These are phyloP conservation scores for Grosmannia clavigera DNA, from an alignment of 2,329 filamentous ascomycete genomes.

Conservation along the genomic window DNA sequence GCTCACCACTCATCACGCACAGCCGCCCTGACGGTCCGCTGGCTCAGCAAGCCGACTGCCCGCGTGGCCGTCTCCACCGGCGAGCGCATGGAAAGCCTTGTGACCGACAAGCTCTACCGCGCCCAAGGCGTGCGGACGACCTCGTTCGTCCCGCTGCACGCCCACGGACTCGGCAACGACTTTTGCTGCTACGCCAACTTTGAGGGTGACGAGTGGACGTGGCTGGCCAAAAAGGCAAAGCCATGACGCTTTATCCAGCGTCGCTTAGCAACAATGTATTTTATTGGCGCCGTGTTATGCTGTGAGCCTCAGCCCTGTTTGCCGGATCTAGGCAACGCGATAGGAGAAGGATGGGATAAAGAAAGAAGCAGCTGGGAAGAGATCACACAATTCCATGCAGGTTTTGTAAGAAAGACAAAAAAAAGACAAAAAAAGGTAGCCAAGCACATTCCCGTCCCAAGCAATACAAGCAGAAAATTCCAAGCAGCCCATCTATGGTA, in stretches of 20 bases:
- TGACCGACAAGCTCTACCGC: conserved; percentile 51
- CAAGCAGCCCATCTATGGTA: background rate
- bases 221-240: background rate
- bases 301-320: background rate
- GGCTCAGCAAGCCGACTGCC: conserved; percentile 41
- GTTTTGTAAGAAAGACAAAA: background rate
- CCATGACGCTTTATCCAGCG: background rate
- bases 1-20: background rate
- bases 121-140: conserved; percentile 51
- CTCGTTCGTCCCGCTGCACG: conserved; percentile 55
- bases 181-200: conserved; percentile 74
- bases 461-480: background rate
- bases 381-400: background rate
- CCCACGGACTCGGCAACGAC: conserved; percentile 66
- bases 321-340: background rate
- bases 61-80: conserved; percentile 63
- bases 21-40: conserved; percentile 66
- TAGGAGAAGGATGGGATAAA: background rate
- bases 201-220: conserved; percentile 44
- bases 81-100: conserved; percentile 57
- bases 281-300: background rate
- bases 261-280: background rate
- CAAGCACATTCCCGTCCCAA: background rate
- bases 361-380: background rate
- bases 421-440: background rate